Evolutionary conservation across 305 asterid genomes (phyloP), one percentile per base, ranked within the genome.

Genomic region (Fraxinus sp.): DNA sequence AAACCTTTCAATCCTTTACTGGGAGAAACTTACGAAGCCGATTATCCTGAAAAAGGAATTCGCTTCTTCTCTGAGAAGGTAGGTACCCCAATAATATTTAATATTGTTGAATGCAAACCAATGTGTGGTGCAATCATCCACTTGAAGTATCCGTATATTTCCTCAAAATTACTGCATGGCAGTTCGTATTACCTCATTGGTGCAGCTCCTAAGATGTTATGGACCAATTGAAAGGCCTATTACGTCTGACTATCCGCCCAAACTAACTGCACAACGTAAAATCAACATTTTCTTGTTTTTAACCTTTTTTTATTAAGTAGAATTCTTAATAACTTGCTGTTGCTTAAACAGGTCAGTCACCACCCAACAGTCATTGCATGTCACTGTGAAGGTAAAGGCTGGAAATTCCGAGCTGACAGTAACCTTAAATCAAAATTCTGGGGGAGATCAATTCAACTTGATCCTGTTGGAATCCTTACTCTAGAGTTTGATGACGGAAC

Each of bases 11-110:
- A 96, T 91, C 99, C 99, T 59, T 86, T 96, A 83, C 89, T 96
- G 36, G 99, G 99, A 78, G 99, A 96, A 89, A 94, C 98, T 75
- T 94, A 92, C 84, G 99, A 96, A 87, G 99, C 99, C 82, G 97
- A 96, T 86, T 96, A 89, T 88, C 97, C 97, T 0, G 99, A 96
- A 76, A 91, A 87, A 90, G 99, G 99, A 83, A 68, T 94, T 85
- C 93, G 92, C 6, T 96, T 96, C 88, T 91, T 94, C 86, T 92
- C 98, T 18, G 99, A 94, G 88, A 94, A 96, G 98, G 98, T 94
- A 84, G 64, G 33, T 76, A 71, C 59, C 1, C 66, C 59, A 52
- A 30, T 71, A n/a, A 75, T 78, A 20, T 37, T 62, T 79, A 8
- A 7, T 71, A 28, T 16, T 41, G 72, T 76, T 77, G 14, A 75